Evolutionary conservation across 2,329 filamentous ascomycete species (phyloP).

Genomic region (Penicillium thymicola): DNA sequence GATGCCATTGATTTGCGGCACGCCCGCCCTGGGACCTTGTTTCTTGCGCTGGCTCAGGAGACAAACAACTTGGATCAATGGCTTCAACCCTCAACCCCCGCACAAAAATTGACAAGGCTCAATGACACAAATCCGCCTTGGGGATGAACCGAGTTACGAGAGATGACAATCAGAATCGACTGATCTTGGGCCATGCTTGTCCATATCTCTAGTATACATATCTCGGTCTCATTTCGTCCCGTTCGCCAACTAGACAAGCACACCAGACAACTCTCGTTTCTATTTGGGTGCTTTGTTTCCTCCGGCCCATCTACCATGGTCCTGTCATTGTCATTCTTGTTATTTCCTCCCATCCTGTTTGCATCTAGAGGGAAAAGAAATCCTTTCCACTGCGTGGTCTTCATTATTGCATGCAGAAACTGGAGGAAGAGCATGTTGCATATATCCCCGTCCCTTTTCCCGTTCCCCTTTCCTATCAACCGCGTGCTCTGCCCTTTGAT

Average conservation of each 20-base stretch:
- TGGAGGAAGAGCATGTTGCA: constrained; percentile 20
- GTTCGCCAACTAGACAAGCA: not conserved
- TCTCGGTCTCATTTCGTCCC: not conserved
- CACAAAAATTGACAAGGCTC: not conserved
- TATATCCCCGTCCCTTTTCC: constrained; percentile 16
- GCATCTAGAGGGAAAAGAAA: constrained; percentile 4
- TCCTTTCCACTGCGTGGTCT: constrained; percentile 7
- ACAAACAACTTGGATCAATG: not conserved
- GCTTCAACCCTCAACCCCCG: not conserved
- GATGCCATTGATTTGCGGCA: not conserved
- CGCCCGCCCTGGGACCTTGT: not conserved
- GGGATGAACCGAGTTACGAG: not conserved
- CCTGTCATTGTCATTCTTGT: constrained; percentile 1
- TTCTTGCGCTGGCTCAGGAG: not conserved
- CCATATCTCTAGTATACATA: not conserved
- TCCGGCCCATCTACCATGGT: not conserved
- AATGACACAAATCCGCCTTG: not conserved
- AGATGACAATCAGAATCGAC: not conserved
- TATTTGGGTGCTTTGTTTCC: not conserved
- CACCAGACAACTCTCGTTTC: not conserved
- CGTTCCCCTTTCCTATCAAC: constrained; percentile 6
- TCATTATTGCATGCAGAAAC: constrained; percentile 2
- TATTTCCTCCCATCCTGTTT: constrained; percentile 2
- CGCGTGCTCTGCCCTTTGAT: constrained; percentile 15
- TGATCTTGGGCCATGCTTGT: not conserved